A percentile compares a stretch with the other conserved stretches of the same genome.
Conservation (phyloP, 768 basidiomycete species). For the Russula lepida region DNA sequence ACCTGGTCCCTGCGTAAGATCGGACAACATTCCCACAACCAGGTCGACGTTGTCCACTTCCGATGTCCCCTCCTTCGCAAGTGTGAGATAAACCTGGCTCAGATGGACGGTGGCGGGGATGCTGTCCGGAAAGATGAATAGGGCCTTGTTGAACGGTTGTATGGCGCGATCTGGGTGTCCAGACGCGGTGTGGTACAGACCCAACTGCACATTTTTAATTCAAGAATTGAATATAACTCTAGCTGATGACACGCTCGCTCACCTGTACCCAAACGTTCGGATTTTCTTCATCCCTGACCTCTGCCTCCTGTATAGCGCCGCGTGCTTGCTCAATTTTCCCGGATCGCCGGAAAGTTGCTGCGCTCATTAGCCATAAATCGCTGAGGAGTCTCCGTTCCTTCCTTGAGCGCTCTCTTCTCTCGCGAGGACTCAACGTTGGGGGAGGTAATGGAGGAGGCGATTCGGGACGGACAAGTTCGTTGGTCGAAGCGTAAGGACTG, state of each 20-base stretch:
- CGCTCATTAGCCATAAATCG: constrained; percentile 88
- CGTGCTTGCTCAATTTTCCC: constrained; percentile 87
- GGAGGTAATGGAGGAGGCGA: constrained; percentile 37
- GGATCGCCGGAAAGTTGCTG: constrained; percentile 85
- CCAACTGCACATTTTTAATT: constrained; percentile 42
- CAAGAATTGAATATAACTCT: background rate
- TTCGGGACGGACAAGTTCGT: constrained; percentile 27
- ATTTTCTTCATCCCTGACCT: constrained; percentile 78
- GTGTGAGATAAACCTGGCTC: constrained; percentile 58
- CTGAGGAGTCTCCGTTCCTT: constrained; percentile 63
- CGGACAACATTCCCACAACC: constrained; percentile 70
- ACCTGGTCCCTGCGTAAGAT: constrained; percentile 67
- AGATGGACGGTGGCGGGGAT: constrained; percentile 73
- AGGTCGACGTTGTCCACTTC: constrained; percentile 56
- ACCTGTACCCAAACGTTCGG: constrained; percentile 95
- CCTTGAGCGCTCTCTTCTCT: constrained; percentile 32
- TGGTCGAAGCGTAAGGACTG: constrained; percentile 28
- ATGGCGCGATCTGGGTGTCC: constrained; percentile 53
- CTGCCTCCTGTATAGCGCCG: constrained; percentile 92
- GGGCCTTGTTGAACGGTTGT: constrained; percentile 75
- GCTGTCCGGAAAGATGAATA: constrained; percentile 79
- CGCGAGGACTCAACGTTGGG: constrained; percentile 21
- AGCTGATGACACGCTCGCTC: constrained; percentile 22
- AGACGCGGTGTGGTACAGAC: constrained; percentile 59
- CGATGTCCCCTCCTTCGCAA: constrained; percentile 25